These are phyloP conservation scores for Penicillium bovifimosum DNA, from an alignment of 495 filamentous ascomycete species.

Conservation along the genomic window DNA sequence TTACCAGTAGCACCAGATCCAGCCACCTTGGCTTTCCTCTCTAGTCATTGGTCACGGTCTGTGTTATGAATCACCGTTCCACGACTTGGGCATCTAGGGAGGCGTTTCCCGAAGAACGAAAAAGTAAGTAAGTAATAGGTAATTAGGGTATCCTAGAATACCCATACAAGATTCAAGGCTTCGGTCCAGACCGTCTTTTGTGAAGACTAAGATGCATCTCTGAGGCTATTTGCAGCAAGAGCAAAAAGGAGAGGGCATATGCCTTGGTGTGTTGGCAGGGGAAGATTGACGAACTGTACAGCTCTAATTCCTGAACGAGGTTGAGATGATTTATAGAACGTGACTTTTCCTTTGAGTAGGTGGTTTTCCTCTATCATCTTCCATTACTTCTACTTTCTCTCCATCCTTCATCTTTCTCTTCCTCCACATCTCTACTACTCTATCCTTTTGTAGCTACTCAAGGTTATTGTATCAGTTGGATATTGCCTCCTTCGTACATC, in stretches of 20 bases:
- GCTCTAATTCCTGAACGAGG: constrained; percentile 15
- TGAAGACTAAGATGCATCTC: constrained; percentile 8
- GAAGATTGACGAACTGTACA: constrained; percentile 12
- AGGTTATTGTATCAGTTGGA: neutral
- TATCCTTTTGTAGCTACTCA: neutral
- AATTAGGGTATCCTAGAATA: neutral
- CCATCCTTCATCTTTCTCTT: neutral
- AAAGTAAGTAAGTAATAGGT: too few relatives aligned
- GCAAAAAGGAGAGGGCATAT: constrained; percentile 11
- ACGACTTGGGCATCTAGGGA: constrained; percentile 12
- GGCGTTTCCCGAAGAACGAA: constrained; percentile 3
- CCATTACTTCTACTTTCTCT: neutral
- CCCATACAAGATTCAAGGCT: constrained; percentile 1
- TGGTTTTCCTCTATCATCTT: neutral
- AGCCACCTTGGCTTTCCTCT: constrained; percentile 9
- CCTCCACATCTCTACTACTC: neutral
- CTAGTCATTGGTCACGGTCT: constrained; percentile 15
- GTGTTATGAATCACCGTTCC: constrained; percentile 17
- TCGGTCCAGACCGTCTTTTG: constrained; percentile 6
- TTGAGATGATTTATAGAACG: constrained; percentile 3
- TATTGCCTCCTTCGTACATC: neutral
- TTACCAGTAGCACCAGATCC: constrained; percentile 18
- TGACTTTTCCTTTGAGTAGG: constrained; percentile 7
- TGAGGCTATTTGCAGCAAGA: constrained; percentile 12
- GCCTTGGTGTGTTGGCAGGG: constrained; percentile 14